These are phyloP conservation scores for Bocquillonia castaneifolia DNA, from an alignment of 441 rosid species.

Conservation along the genomic window DNA sequence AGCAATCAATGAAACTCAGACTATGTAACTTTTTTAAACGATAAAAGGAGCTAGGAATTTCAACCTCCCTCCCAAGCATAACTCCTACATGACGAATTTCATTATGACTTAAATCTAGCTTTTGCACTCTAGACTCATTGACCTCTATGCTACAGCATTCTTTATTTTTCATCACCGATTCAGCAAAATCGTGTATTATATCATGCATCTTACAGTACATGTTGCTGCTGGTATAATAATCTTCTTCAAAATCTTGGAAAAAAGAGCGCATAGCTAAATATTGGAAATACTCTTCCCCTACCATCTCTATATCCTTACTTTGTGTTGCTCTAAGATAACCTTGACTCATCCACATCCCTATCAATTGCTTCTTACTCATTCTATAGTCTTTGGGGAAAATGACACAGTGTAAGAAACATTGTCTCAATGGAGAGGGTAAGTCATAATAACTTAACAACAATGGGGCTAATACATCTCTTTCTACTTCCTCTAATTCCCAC, in stretches of 20 bases:
- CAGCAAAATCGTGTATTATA: not conserved
- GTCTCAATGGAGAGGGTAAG: not conserved
- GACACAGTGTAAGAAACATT: slow-evolving; percentile 3
- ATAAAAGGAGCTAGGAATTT: not conserved
- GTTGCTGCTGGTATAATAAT: no score
- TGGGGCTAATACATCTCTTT: not conserved
- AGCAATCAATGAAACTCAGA: not conserved
- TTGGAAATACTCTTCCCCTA: not conserved
- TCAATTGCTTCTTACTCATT: not conserved
- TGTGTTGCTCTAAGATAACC: not conserved
- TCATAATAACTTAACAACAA: slow-evolving; percentile 5
- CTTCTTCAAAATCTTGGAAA: not conserved
- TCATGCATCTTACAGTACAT: not conserved
- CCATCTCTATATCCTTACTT: not conserved
- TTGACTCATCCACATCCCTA: not conserved
- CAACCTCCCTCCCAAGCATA: not conserved
- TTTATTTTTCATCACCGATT: not conserved
- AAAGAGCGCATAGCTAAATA: not conserved
- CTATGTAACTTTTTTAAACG: not conserved
- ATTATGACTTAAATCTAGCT: no score
- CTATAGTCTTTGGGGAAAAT: not conserved
- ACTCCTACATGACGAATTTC: not conserved
- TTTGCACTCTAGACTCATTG: not conserved
- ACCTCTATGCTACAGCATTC: not conserved
- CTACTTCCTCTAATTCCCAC: not conserved